These are phyloP conservation scores for Fomitopsis serialis DNA, from an alignment of 768 basidiomycete genomes.

Conservation along the genomic window DNA sequence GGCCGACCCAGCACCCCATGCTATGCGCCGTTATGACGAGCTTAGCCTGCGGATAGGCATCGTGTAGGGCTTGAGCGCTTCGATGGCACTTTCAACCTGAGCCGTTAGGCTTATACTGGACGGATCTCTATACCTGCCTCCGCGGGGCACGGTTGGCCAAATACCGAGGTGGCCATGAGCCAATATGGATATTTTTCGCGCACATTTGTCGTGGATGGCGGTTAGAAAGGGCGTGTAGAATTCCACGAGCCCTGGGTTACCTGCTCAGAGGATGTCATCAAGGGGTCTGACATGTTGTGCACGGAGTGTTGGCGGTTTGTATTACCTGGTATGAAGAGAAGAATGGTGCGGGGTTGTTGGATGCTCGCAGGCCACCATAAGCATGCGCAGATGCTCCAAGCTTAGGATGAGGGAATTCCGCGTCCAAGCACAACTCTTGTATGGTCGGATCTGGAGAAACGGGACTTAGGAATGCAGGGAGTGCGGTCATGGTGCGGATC, in stretches of 20 bases:
- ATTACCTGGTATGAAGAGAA: constrained; percentile 15
- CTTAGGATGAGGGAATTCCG: constrained; percentile 32
- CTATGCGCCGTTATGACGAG: constrained; percentile 60
- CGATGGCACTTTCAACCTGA: constrained; percentile 52
- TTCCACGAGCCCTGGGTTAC: constrained; percentile 55
- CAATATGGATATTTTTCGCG: constrained; percentile 43
- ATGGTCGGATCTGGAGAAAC: neutral
- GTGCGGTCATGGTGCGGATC: constrained; percentile 3
- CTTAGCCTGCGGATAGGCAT: constrained; percentile 28
- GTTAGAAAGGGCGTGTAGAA: constrained; percentile 68
- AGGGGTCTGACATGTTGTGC: neutral
- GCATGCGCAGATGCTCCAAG: constrained; percentile 39
- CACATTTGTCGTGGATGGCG: constrained; percentile 35
- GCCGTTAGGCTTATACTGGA: constrained; percentile 32
- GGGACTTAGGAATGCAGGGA: constrained; percentile 15
- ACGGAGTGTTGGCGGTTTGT: neutral
- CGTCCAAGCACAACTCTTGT: constrained; percentile 4
- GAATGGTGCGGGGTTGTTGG: constrained; percentile 19
- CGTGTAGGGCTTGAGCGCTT: constrained; percentile 43
- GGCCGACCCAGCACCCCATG: constrained; percentile 64
- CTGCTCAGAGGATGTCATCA: constrained; percentile 13
- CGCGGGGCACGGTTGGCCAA: constrained; percentile 35
- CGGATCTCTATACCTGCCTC: constrained; percentile 15
- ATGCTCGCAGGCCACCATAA: constrained; percentile 45
- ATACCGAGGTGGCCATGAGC: constrained; percentile 64